Evolutionary conservation across 495 filamentous ascomycete species (phyloP), one percentile per base, ranked within the genome.

Genomic region (Neurospora africana): DNA sequence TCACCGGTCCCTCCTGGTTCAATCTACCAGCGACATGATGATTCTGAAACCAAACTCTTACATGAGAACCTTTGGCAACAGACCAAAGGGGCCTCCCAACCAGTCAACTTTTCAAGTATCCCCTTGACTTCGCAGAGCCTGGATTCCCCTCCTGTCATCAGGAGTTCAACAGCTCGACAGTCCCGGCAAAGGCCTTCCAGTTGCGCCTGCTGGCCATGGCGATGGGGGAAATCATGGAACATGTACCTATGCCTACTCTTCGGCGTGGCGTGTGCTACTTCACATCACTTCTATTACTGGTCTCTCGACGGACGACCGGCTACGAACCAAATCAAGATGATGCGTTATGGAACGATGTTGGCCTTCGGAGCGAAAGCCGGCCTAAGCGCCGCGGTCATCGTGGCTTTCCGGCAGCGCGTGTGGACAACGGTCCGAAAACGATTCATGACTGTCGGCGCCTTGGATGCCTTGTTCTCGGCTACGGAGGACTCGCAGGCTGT

Each of bases 341-440:
- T 79, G 73, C 79, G 81, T n/a, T 82, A 82, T 53, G 81, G 81
- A 8, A 78, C 78, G 6, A 37, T 79, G 13, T 47, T 82, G 30
- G 75, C 81, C 3, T 81, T 81, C 53, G 79, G 72, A 7, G 70
- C 79, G 17, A 82, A 82, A 74, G 81, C 81, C n/a, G 78, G 78
- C 3, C 71, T 83, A 7, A 77, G 76, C 53, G 77, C 78, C n/a
- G 72, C 77, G 17, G 78, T 80, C 5, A 71, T 81, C 8, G 58
- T 76, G 3, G 80, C 80, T 21, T 81, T 77, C 33, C 76, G 73
- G 9, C 78, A 82, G 69, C 73, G 81, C 8, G 78, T 82, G 38
- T 83, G 80, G 79, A 75, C 73, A 30, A 83, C 81, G 30, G 79
- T 81, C 23, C 73, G 79, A 61, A 78, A 69, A 33, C 76, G 80